These are phyloP conservation scores for Tolypocladium album DNA, from an alignment of 2,329 filamentous ascomycete species.

Conservation along the genomic window DNA sequence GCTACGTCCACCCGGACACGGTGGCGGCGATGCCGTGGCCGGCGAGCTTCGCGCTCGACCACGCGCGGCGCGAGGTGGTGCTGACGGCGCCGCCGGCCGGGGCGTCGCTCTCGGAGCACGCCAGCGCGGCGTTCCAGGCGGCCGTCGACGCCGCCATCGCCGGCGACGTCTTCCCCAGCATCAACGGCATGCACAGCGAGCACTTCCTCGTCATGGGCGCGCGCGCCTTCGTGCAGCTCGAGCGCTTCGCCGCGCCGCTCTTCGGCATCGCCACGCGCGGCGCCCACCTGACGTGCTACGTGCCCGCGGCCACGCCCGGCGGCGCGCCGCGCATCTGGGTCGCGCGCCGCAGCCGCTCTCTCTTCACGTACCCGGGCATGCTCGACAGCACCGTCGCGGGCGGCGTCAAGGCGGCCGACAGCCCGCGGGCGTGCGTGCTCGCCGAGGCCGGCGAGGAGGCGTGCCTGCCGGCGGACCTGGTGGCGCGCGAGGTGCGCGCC, in stretches of 20 bases:
- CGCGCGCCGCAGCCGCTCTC: conserved; percentile 50
- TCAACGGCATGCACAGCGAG: conserved; percentile 30
- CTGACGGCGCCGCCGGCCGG: conserved; percentile 15
- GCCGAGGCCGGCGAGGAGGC: conserved; percentile 69
- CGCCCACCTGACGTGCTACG: conserved; percentile 56
- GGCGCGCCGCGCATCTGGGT: conserved; percentile 53
- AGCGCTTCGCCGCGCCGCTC: conserved; percentile 50
- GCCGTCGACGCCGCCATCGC: conserved; percentile 27
- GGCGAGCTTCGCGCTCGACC: conserved; percentile 22
- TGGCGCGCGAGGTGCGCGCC: conserved; percentile 12
- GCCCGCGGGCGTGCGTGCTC: conserved; percentile 56
- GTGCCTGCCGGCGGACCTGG: conserved; percentile 18
- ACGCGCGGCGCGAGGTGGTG: conserved; percentile 18
- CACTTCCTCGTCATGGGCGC: conserved; percentile 29
- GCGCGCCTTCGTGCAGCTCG: conserved; percentile 32
- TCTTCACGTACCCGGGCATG: conserved; percentile 64
- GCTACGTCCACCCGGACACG: conserved; percentile 35
- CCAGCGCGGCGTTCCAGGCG: conserved; percentile 27
- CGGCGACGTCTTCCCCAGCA: conserved; percentile 23
- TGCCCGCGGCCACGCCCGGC: conserved; percentile 18
- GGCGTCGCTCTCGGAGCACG: conserved; percentile 15
- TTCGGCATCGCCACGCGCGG: conserved; percentile 60
- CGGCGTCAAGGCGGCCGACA: conserved; percentile 58
- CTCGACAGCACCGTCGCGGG: conserved; percentile 75
- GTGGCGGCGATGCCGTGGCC: conserved; percentile 38